Evolutionary conservation across 176 grass and related monocot species (phyloP), one percentile per base, ranked within the genome.

Genomic region (Avena atlantica): DNA sequence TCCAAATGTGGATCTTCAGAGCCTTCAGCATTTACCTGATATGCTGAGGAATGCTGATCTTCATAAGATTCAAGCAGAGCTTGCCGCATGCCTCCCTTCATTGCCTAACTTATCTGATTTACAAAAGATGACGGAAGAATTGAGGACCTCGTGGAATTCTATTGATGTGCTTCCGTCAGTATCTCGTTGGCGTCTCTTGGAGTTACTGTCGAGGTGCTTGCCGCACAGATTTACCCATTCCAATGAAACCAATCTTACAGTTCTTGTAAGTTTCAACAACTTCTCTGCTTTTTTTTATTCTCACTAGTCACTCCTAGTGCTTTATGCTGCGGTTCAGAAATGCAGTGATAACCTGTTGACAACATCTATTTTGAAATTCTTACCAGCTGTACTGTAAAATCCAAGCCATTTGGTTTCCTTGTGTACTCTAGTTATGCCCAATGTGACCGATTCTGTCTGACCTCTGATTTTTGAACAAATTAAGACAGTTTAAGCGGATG

Each of bases 41-140:
- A 74, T 92, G 49, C 86, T 94, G 23, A 91, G 89, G 86, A 97
- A 91, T 23, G 89, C 95, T 53, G 88, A 94, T 76, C 78, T 94
- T 27, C 95, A 91, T 79, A 90, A 92, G 83, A 89, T 97, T 86
- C 90, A 92, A 71, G 85, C 90, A 1, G 92, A 95, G 76, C 86
- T 97, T 87, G 15, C 86, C 14, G 89, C 91, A 60, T 97, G 95
- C 48, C 90, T 94, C 25, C 95, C 95, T 37, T 97, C 95, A 1
- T 82, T 97, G 48, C 90, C 90, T 65, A 82, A 94, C 69, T 79
- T 97, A 40, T 91, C 92, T 20, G 89, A 91, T 83, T 45, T 97
- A 9, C 92, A 97, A 83, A 97, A 91, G 76, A 69, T 97, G 68
- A 94, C 84, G 78, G 72, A 93, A 79, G 95, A 94, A 24, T 81